These are phyloP conservation scores for Aspergillus tamarii DNA, from an alignment of 2,329 filamentous ascomycete species.

Conservation along the genomic window DNA sequence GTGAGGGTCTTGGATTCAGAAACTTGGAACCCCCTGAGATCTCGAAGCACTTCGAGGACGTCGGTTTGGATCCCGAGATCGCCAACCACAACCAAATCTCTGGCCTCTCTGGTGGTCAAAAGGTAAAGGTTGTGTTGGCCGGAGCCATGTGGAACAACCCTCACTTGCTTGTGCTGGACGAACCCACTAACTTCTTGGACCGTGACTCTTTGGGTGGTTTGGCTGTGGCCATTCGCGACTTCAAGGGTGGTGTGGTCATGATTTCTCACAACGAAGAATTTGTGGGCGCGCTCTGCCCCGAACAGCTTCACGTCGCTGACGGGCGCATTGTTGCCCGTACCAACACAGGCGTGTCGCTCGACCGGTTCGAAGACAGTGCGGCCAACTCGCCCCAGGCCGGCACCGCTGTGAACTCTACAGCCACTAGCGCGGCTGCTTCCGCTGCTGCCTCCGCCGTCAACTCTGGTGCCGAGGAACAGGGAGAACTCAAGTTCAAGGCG, in stretches of 20 bases:
- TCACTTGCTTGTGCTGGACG: slow-evolving; percentile 93
- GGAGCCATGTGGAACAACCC: slow-evolving; percentile 99
- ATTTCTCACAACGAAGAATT: slow-evolving; percentile 99
- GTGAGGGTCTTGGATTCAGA: slow-evolving; percentile 95
- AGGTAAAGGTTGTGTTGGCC: slow-evolving; percentile 97
- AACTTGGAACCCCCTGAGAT: slow-evolving; percentile 91
- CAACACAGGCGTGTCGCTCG: slow-evolving; percentile 70
- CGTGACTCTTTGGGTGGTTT: slow-evolving; percentile 95
- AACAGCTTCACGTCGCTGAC: slow-evolving; percentile 93
- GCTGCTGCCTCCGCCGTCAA: slow-evolving; percentile 70
- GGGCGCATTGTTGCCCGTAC: slow-evolving; percentile 86
- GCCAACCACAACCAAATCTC: slow-evolving; percentile 99
- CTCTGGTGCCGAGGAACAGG: slow-evolving; percentile 80
- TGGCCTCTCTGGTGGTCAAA: slow-evolving; percentile 93
- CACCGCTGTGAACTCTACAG: slow-evolving; percentile 50
- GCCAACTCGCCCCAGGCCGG: slow-evolving; percentile 60
- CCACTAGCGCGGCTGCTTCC: slow-evolving; percentile 62
- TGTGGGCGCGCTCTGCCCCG: slow-evolving; percentile 89
- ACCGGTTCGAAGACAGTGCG: slow-evolving; percentile 84
- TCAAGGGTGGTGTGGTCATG: slow-evolving; percentile 97
- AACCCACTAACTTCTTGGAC: slow-evolving; percentile 99
- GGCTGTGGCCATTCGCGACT: slow-evolving; percentile 96
- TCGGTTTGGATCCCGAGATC: slow-evolving; percentile 95
- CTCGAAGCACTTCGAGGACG: slow-evolving; percentile 96
- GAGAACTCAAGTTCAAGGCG: slow-evolving; percentile 79